These are phyloP conservation scores for Pisolithus marmoratus DNA, from an alignment of 768 basidiomycete genomes.

Conservation along the genomic window DNA sequence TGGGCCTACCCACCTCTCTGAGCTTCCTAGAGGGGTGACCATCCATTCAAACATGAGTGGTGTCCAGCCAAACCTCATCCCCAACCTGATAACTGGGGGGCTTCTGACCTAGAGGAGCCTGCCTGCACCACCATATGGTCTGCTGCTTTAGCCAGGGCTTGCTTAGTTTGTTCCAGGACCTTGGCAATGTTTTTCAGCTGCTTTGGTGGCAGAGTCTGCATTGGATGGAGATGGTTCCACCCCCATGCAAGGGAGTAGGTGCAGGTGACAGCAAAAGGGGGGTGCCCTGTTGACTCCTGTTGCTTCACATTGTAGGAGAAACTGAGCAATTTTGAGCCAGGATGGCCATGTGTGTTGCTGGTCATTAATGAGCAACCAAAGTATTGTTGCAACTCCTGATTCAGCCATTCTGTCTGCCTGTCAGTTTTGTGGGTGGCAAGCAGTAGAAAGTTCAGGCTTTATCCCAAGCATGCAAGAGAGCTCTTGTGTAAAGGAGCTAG, in stretches of 20 bases:
- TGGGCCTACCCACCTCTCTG: constrained; percentile 7
- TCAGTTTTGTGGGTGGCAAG: constrained; percentile 32
- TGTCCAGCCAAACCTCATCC: constrained; percentile 23
- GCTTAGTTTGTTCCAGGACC: not conserved
- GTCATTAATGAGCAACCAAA: constrained; percentile 4
- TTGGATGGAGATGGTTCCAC: not conserved
- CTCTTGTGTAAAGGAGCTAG: not conserved
- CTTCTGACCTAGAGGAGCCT: not conserved
- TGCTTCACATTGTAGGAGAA: not conserved
- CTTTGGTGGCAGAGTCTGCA: not conserved
- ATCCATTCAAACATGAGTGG: constrained; percentile 13
- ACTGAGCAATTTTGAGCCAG: not conserved
- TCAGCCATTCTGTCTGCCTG: constrained; percentile 17
- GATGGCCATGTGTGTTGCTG: not conserved
- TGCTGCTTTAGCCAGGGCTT: not conserved
- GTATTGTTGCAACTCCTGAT: constrained; percentile 12
- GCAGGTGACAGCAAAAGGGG: not conserved
- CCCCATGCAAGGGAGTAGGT: not conserved
- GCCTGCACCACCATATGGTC: not conserved
- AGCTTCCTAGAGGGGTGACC: constrained; percentile 11
- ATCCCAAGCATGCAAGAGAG: not conserved
- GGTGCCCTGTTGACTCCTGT: not conserved
- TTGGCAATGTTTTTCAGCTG: not conserved
- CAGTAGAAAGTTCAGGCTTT: constrained; percentile 18
- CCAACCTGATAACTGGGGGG: constrained; percentile 8